These are phyloP conservation scores for Xylaria polymorpha DNA, from an alignment of 2,329 filamentous ascomycete species.

Conservation along the genomic window DNA sequence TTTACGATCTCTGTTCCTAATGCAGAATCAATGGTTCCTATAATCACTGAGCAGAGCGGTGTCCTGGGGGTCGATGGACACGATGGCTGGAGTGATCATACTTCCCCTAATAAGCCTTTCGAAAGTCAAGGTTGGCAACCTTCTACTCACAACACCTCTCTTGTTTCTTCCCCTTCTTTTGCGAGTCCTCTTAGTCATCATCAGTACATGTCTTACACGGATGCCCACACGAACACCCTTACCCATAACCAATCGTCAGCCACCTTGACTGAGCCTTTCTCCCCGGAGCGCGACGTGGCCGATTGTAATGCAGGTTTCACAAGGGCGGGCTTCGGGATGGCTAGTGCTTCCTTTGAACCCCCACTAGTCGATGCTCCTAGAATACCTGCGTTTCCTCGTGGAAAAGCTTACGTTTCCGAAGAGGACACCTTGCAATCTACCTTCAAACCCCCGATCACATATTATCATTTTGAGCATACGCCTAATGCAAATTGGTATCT, in stretches of 20 bases:
- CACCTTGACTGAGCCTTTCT: constrained; percentile 23
- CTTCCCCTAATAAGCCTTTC: constrained; percentile 18
- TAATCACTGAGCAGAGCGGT: constrained; percentile 5
- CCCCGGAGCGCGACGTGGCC: constrained; percentile 24
- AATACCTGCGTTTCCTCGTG: constrained; percentile 17
- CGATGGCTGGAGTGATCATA: constrained; percentile 1
- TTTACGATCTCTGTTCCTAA: constrained; percentile 12
- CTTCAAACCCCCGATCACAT: constrained; percentile 6
- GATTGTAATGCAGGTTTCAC: constrained; percentile 31
- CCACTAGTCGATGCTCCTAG: constrained; percentile 18
- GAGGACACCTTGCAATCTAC: constrained; percentile 6
- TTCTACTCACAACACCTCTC: constrained; percentile 10
- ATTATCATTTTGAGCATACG: constrained; percentile 23
- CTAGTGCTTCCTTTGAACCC: constrained; percentile 23
- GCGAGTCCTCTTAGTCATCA: constrained; percentile 22
- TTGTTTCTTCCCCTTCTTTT: constrained; percentile 18
- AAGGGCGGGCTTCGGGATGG: constrained; percentile 20
- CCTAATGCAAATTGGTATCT: constrained; percentile 11
- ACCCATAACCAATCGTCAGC: constrained; percentile 17
- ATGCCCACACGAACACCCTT: constrained; percentile 23
- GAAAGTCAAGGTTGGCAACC: constrained; percentile 22
- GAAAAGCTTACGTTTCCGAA: constrained; percentile 4
- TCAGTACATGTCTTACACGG: constrained; percentile 31
- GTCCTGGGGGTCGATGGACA: constrained; percentile 13
- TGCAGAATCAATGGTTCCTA: constrained; percentile 22